Conservation (phyloP, 805 yeast genomes). For the Candida ficus region DNA sequence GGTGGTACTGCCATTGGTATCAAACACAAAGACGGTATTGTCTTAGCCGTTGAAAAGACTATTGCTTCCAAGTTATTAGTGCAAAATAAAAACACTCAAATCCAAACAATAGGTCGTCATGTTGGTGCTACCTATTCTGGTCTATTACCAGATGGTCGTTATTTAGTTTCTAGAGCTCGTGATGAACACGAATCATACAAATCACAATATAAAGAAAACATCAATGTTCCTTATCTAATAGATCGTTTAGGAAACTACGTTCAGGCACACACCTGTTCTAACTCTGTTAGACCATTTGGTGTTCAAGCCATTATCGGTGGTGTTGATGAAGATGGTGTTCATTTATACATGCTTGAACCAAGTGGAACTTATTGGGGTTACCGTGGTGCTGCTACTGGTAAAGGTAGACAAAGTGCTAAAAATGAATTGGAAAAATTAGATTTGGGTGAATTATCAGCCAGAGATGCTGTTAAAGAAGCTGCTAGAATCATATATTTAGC, state of each 20-base stretch:
- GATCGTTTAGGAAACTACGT: slow-evolving; percentile 87
- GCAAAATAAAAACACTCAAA: slow-evolving; percentile 83
- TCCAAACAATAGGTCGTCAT: slow-evolving; percentile 90
- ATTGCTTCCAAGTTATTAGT: slow-evolving; percentile 81
- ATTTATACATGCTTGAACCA: slow-evolving; percentile 95
- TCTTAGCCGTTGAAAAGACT: slow-evolving; percentile 95
- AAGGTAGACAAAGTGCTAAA: slow-evolving; percentile 97
- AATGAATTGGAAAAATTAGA: slow-evolving; percentile 89
- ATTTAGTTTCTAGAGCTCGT: slow-evolving; percentile 85
- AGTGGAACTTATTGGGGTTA: slow-evolving; percentile 98
- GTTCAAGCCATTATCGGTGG: slow-evolving; percentile 92
- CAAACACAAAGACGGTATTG: slow-evolving; percentile 87
- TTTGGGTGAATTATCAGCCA: slow-evolving; percentile 58
- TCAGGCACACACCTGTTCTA: slow-evolving; percentile 92
- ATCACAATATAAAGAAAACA: slow-evolving; percentile 66
- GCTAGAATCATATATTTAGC: slow-evolving; percentile 91
- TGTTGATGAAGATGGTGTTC: slow-evolving; percentile 83
- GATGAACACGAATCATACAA: slow-evolving; percentile 84
- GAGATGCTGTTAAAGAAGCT: slow-evolving; percentile 87
- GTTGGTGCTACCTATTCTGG: slow-evolving; percentile 96
- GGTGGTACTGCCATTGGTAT: slow-evolving; percentile 95
- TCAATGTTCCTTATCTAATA: slow-evolving; percentile 76
- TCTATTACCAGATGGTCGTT: slow-evolving; percentile 93
- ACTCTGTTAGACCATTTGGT: slow-evolving; percentile 97
- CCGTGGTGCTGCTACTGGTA: slow-evolving; percentile 95